phyloP scores from a whole-genome alignment of 495 filamentous ascomycete genomes.

The Lophiostoma macrostomum region DNA sequence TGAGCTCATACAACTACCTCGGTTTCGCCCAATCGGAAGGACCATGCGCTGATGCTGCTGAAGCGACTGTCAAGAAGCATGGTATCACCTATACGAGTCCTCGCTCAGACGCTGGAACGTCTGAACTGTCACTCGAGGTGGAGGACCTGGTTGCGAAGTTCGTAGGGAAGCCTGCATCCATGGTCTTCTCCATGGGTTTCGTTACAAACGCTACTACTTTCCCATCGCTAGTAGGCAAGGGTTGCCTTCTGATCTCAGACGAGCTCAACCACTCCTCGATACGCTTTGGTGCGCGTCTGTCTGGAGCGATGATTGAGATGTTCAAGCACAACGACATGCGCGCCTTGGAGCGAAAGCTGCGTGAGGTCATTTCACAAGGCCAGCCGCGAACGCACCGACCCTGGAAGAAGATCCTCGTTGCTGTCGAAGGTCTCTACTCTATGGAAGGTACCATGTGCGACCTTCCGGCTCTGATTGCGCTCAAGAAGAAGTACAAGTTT shows the following conservation, averaged over 20 bases:
- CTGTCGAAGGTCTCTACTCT: slow-evolving; percentile 94
- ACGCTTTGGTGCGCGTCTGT: slow-evolving; percentile 87
- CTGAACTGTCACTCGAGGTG: slow-evolving; percentile 82
- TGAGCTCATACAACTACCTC: slow-evolving; percentile 99
- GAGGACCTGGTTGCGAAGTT: slow-evolving; percentile 86
- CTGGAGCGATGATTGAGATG: slow-evolving; percentile 87
- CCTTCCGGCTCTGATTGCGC: slow-evolving; percentile 74
- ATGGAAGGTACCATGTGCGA: slow-evolving; percentile 99
- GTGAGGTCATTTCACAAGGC: slow-evolving; percentile 90
- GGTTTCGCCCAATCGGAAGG: slow-evolving; percentile 98
- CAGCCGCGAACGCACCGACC: slow-evolving; percentile 95
- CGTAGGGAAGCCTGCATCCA: slow-evolving; percentile 87
- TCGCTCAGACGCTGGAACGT: slow-evolving; percentile 78
- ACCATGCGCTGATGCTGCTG: slow-evolving; percentile 90
- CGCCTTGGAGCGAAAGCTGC: slow-evolving; percentile 76
- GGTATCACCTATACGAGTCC: slow-evolving; percentile 78
- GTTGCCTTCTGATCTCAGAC: slow-evolving; percentile 90
- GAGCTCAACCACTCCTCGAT: slow-evolving; percentile 98
- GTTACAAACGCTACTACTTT: slow-evolving; percentile 90
- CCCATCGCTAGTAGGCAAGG: slow-evolving; percentile 85
- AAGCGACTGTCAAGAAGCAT: slow-evolving; percentile 78
- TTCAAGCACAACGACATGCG: slow-evolving; percentile 97
- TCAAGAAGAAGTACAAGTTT: slow-evolving; percentile 97
- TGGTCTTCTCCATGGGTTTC: slow-evolving; percentile 99
- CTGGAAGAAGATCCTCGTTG: slow-evolving; percentile 98